Percentiles rank a stretch among this genome's conserved stretches.
Evolutionary conservation across 2,329 filamentous ascomycete species (phyloP).

Genomic region (Paracamarosporium sp.): DNA sequence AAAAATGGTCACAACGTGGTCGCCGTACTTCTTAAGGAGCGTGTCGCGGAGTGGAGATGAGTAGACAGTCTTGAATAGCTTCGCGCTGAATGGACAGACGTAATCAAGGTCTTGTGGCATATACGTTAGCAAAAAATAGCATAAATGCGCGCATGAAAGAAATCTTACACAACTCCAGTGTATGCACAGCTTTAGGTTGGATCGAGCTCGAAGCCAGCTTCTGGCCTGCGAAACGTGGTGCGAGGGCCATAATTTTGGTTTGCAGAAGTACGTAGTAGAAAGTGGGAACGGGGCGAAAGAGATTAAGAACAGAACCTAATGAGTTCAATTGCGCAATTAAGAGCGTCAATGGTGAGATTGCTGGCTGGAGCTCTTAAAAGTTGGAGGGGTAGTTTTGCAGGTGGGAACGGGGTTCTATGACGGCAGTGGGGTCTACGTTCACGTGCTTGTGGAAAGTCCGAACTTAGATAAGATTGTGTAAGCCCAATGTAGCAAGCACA

Average conservation of each 20-base stretch:
- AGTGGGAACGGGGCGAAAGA: background rate
- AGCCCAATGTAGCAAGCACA: no score
- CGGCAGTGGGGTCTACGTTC: slow-evolving; percentile 23
- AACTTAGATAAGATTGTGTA: no score
- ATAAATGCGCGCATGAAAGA: background rate
- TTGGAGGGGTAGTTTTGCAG: slow-evolving; percentile 21
- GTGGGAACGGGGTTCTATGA: slow-evolving; percentile 23
- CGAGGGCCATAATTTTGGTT: slow-evolving; percentile 68
- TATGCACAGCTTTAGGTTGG: slow-evolving; percentile 56
- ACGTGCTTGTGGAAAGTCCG: background rate
- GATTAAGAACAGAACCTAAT: no score
- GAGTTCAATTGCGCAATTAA: slow-evolving; percentile 17
- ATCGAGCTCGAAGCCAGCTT: slow-evolving; percentile 61
- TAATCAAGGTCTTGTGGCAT: slow-evolving; percentile 78
- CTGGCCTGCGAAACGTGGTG: slow-evolving; percentile 78
- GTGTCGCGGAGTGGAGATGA: slow-evolving; percentile 65
- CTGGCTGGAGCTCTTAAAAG: background rate
- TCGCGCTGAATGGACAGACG: slow-evolving; percentile 79
- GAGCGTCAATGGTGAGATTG: slow-evolving; percentile 18
- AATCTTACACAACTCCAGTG: slow-evolving; percentile 59
- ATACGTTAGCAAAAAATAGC: background rate
- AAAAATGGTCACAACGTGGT: slow-evolving; percentile 77
- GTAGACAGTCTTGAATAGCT: slow-evolving; percentile 80
- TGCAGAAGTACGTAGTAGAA: background rate
- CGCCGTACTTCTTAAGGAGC: slow-evolving; percentile 67